Evolutionary conservation across 208 protist species (phyloP).

Genomic region (Wallacemonas sp.): DNA sequence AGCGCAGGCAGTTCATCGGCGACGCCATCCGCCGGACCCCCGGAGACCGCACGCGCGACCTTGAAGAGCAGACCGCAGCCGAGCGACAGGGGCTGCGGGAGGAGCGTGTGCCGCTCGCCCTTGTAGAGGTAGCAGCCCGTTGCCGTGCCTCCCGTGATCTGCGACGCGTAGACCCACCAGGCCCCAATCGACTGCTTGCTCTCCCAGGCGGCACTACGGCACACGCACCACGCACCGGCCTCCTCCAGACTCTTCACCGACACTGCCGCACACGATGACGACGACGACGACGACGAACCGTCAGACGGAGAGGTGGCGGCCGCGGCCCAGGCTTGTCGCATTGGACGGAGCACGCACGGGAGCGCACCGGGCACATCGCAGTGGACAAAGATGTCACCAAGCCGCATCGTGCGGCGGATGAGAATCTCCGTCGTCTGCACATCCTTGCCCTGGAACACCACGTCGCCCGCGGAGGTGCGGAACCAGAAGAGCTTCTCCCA

Average conservation of each 20-base stretch:
- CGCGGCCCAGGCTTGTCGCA: slow-evolving; percentile 31
- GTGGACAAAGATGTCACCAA: slow-evolving; percentile 96
- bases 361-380: slow-evolving; percentile 95
- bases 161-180: slow-evolving; percentile 95
- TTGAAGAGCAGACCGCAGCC: slow-evolving; percentile 69
- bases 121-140: slow-evolving; percentile 76
- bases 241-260: slow-evolving; percentile 75
- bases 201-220: slow-evolving; percentile 94
- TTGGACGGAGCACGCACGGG: slow-evolving; percentile 94
- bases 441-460: slow-evolving; percentile 96
- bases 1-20: too few relatives aligned
- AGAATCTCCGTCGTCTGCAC: slow-evolving; percentile 96
- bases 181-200: slow-evolving; percentile 90
- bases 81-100: slow-evolving; percentile 78
- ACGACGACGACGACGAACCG: too few relatives aligned
- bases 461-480: slow-evolving; percentile 94
- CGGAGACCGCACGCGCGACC: slow-evolving; percentile 33
- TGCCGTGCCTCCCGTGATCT: slow-evolving; percentile 67
- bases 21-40: too few relatives aligned
- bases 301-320: background rate
- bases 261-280: slow-evolving; percentile 27
- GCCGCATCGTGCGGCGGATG: slow-evolving; percentile 69
- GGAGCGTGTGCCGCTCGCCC: slow-evolving; percentile 91
- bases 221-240: slow-evolving; percentile 93
- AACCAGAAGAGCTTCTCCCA: slow-evolving; percentile 99